phyloP scores from a whole-genome alignment of 768 basidiomycete genomes.

The Calocybe cyanea region DNA sequence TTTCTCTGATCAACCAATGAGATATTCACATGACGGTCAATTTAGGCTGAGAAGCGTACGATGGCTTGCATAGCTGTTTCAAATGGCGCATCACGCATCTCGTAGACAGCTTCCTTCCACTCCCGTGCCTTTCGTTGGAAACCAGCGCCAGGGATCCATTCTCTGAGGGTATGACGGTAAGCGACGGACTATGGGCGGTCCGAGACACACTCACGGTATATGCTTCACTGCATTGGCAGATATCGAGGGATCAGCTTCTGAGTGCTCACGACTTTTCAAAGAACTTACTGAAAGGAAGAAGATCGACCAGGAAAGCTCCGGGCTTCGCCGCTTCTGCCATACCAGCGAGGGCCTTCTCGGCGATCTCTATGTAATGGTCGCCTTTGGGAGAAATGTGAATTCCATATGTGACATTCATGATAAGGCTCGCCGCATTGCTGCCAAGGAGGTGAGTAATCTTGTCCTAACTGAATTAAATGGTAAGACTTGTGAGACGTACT shows the following conservation, averaged over 20 bases:
- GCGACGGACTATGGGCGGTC: background rate
- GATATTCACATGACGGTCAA: background rate
- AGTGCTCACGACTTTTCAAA: background rate
- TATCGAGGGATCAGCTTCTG: background rate
- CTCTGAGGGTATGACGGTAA: too few relatives aligned
- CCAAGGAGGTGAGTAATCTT: background rate
- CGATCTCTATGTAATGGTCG: slow-evolving; percentile 47
- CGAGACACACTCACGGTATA: slow-evolving; percentile 32
- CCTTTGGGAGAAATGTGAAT: slow-evolving; percentile 38
- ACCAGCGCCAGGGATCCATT: slow-evolving; percentile 48
- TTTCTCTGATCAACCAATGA: slow-evolving; percentile 19
- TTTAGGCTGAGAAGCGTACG: slow-evolving; percentile 22
- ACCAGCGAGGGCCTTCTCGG: slow-evolving; percentile 47
- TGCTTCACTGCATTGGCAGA: slow-evolving; percentile 56
- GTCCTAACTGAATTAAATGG: too few relatives aligned
- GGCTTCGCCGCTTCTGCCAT: slow-evolving; percentile 48
- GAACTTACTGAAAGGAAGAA: slow-evolving; percentile 37
- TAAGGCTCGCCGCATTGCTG: slow-evolving; percentile 48
- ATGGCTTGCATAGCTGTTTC: slow-evolving; percentile 31
- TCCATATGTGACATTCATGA: slow-evolving; percentile 52
- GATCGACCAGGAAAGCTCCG: slow-evolving; percentile 50
- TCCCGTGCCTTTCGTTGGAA: slow-evolving; percentile 48
- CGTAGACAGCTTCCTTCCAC: slow-evolving; percentile 43
- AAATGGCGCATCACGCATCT: slow-evolving; percentile 46
- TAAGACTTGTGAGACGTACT: slow-evolving; percentile 39